Percentiles rank a stretch among this genome's conserved stretches.
phyloP scores from a whole-genome alignment of 2,329 filamentous ascomycete species.

The Colletotrichum somersetense region DNA sequence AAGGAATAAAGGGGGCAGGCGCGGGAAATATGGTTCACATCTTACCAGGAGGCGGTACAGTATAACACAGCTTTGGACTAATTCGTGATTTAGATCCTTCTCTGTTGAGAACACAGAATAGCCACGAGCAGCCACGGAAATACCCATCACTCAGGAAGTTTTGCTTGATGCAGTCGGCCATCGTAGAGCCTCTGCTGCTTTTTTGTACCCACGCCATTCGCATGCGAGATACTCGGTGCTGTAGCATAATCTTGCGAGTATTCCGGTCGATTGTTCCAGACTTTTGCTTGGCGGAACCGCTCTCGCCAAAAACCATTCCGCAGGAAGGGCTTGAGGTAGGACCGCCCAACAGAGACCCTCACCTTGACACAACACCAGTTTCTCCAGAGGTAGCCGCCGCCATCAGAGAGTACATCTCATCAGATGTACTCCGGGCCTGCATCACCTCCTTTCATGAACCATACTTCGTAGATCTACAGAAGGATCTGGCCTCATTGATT shows the following conservation, averaged over 20 bases:
- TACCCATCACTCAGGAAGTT: conserved; percentile 81
- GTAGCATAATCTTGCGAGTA: conserved; percentile 86
- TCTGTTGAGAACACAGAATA: conserved; percentile 47
- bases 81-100: conserved; percentile 49
- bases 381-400: conserved; percentile 68
- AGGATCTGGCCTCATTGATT: conserved; percentile 89
- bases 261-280: conserved; percentile 87
- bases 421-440: conserved; percentile 89
- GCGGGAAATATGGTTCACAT: not conserved
- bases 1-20: not conserved
- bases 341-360: conserved; percentile 31
- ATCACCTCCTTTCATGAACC: conserved; percentile 93
- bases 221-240: conserved; percentile 91
- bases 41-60: too few relatives aligned
- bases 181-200: conserved; percentile 89
- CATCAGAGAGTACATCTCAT: conserved; percentile 90
- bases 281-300: conserved; percentile 63
- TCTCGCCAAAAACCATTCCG: conserved; percentile 46
- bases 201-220: conserved; percentile 93
- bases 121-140: conserved; percentile 49
- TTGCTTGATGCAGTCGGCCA: conserved; percentile 80
- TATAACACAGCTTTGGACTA: conserved; percentile 1
- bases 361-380: conserved; percentile 60
- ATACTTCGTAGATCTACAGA: conserved; percentile 96
- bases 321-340: conserved; percentile 46